These are phyloP conservation scores for Rosa lucieae DNA, from an alignment of 306 rosid genomes.

Conservation along the genomic window DNA sequence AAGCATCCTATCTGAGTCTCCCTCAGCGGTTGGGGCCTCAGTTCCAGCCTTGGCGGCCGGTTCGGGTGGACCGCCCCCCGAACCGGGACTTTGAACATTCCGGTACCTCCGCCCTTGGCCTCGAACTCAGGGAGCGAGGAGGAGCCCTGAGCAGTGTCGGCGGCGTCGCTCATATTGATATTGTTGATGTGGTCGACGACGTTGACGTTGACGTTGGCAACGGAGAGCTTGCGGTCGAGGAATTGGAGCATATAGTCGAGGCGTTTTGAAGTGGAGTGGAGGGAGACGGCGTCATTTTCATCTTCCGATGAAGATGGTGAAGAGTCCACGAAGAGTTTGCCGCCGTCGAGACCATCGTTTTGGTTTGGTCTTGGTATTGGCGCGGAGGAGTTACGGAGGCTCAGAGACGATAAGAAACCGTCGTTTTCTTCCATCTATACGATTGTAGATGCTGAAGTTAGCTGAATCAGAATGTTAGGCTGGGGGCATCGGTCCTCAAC, in stretches of 20 bases:
- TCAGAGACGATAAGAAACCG: neutral
- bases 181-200: conserved; percentile 4
- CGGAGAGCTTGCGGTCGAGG: conserved; percentile 76
- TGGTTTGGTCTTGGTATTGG: no score
- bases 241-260: conserved; percentile 88
- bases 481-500: no score
- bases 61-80: conserved; percentile 72
- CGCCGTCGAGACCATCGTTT: neutral
- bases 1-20: conserved; percentile 85
- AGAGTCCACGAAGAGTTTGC: conserved; percentile 19
- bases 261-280: conserved; percentile 73
- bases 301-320: conserved; percentile 43
- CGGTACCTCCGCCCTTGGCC: conserved; percentile 70
- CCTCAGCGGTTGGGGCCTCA: conserved; percentile 84
- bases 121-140: conserved; percentile 59
- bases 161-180: conserved; percentile 2
- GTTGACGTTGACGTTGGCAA: neutral
- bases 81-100: conserved; percentile 57
- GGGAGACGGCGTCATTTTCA: conserved; percentile 46
- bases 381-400: neutral
- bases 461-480: neutral
- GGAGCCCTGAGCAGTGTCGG: neutral
- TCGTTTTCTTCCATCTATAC: conserved; percentile 18
- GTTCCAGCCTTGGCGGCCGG: conserved; percentile 73
- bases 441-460: neutral